phyloP scores from a whole-genome alignment of 768 basidiomycete genomes.

The Phanerodontia chrysosporium region DNA sequence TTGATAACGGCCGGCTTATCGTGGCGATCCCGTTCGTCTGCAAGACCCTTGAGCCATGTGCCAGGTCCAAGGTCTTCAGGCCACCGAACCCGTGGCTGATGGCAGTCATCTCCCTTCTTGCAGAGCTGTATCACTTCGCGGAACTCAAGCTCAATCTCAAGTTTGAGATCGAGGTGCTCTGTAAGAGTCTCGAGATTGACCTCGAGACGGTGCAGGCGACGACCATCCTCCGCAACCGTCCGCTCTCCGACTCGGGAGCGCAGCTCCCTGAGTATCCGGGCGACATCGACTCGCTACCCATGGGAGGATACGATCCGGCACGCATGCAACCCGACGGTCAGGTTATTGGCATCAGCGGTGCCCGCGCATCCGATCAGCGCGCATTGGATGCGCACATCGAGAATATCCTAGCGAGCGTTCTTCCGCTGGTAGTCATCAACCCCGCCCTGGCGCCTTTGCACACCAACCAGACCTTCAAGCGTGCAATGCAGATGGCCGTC shows the following conservation, averaged over 20 bases:
- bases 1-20: constrained; percentile 84
- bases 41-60: constrained; percentile 90
- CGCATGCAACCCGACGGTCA: constrained; percentile 52
- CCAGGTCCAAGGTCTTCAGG: constrained; percentile 87
- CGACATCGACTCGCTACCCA: constrained; percentile 76
- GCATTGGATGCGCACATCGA: constrained; percentile 77
- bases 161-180: constrained; percentile 97
- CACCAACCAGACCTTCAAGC: constrained; percentile 80
- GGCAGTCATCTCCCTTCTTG: constrained; percentile 87
- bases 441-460: constrained; percentile 71
- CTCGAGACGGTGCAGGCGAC: constrained; percentile 83
- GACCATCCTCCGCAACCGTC: constrained; percentile 74
- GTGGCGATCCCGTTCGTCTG: constrained; percentile 98
- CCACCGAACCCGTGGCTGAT: constrained; percentile 99
- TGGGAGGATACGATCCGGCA: constrained; percentile 62
- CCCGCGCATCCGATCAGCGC: constrained; percentile 63
- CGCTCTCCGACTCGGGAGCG: constrained; percentile 57
- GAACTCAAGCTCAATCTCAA: constrained; percentile 95
- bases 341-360: constrained; percentile 55
- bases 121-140: constrained; percentile 95
- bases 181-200: constrained; percentile 86
- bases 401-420: constrained; percentile 65
- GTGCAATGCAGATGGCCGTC: constrained; percentile 85
- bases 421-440: constrained; percentile 72
- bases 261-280: constrained; percentile 74